phyloP scores from a whole-genome alignment of 2,329 filamentous ascomycete species.

The Diaporthe nobilis region DNA sequence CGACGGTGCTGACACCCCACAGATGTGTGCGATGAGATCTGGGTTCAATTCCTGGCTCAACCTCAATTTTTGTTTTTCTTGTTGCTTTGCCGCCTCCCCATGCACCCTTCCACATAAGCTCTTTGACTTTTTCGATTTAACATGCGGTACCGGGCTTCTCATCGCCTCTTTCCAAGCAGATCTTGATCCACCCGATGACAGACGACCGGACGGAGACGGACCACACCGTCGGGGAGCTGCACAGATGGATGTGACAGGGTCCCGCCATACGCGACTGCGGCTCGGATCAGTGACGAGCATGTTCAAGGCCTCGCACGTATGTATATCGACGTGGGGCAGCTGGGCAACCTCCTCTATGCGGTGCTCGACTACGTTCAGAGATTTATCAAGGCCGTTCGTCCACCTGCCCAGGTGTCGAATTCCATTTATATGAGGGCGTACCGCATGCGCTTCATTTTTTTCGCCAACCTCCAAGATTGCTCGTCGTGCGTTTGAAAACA shows the following conservation, averaged over 20 bases:
- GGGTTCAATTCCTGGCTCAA: too few species aligned
- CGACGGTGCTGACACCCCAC: too few species aligned
- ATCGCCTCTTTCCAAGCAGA: conserved; percentile 51
- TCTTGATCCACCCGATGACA: conserved; percentile 56
- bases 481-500: neutral
- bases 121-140: conserved; percentile 41
- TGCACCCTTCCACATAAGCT: too few species aligned
- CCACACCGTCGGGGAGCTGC: neutral
- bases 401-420: neutral
- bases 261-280: neutral
- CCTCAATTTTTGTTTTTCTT: too few species aligned
- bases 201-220: conserved; percentile 50
- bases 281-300: neutral
- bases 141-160: conserved; percentile 31
- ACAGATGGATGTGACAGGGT: neutral
- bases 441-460: neutral
- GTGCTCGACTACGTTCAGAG: conserved; percentile 17
- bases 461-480: neutral
- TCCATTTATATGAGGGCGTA: neutral
- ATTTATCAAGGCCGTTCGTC: neutral
- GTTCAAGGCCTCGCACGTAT: neutral
- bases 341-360: neutral
- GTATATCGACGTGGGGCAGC: neutral
- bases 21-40: too few species aligned
- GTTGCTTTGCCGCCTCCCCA: too few species aligned